phyloP scores from a whole-genome alignment of 208 protist species.

The Leishmania arabica region DNA sequence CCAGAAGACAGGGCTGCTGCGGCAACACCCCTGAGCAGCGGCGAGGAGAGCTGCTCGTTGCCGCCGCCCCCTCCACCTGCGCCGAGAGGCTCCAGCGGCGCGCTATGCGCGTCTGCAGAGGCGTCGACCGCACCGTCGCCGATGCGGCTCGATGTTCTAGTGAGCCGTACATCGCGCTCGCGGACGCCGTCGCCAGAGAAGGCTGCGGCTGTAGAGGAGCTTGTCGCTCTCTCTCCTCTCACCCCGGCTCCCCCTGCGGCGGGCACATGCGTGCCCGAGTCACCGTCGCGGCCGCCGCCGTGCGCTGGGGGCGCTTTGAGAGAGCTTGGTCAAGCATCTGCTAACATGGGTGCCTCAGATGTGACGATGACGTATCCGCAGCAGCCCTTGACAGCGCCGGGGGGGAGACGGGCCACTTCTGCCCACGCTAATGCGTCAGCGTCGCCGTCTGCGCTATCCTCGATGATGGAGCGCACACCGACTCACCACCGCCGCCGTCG shows the following conservation, averaged over 20 bases:
- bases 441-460: not conserved
- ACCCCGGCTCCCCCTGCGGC: constrained; percentile 3
- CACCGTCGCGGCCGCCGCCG: not conserved
- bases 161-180: not conserved
- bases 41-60: not conserved
- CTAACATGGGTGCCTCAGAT: not conserved
- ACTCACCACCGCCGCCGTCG: not conserved
- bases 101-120: not conserved
- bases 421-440: not conserved
- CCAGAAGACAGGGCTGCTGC: not conserved
- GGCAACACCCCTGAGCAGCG: not conserved
- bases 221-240: constrained; percentile 21
- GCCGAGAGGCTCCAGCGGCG: not conserved
- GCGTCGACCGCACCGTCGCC: not conserved
- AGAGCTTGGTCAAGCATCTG: not conserved
- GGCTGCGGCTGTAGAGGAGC: not conserved
- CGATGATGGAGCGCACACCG: constrained; percentile 2
- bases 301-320: not conserved
- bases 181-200: not conserved
- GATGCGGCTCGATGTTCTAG: not conserved
- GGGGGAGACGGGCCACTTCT: not conserved
- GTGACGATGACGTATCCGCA: not conserved
- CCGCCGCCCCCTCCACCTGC: not conserved
- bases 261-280: not conserved
- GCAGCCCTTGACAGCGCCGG: not conserved